These are phyloP conservation scores for Aspergillus nomiae DNA, from an alignment of 2,329 filamentous ascomycete genomes.

Conservation along the genomic window DNA sequence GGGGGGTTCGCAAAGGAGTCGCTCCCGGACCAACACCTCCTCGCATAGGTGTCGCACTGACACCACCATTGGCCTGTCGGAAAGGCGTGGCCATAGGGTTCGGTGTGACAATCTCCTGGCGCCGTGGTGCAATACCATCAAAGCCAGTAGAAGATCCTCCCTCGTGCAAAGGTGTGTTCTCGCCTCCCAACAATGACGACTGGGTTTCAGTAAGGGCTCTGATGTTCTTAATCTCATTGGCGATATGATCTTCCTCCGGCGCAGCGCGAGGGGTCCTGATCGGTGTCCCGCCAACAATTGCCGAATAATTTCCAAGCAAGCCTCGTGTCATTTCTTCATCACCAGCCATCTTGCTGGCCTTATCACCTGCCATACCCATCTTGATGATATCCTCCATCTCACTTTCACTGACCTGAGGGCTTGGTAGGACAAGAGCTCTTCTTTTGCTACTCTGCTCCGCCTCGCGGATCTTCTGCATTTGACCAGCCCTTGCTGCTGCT, in stretches of 20 bases:
- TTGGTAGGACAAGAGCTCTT: constrained; percentile 75
- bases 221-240: constrained; percentile 95
- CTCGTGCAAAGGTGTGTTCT: constrained; percentile 87
- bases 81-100: constrained; percentile 94
- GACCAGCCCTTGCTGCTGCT: constrained; percentile 87
- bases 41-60: constrained; percentile 66
- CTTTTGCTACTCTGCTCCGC: constrained; percentile 97
- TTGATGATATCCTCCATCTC: constrained; percentile 98
- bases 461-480: constrained; percentile 91
- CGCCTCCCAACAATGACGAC: constrained; percentile 87
- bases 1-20: constrained; percentile 83
- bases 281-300: constrained; percentile 77
- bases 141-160: constrained; percentile 83
- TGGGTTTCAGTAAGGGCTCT: constrained; percentile 89
- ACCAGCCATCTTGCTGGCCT: constrained; percentile 73
- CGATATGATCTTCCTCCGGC: constrained; percentile 90
- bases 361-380: constrained; percentile 93
- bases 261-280: constrained; percentile 91
- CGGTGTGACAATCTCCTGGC: constrained; percentile 82
- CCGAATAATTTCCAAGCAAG: constrained; percentile 82
- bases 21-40: constrained; percentile 67
- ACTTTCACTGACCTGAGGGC: constrained; percentile 87
- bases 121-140: constrained; percentile 77
- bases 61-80: constrained; percentile 63
- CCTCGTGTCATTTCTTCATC: constrained; percentile 84